A percentile compares a stretch with the other conserved stretches of the same genome.
These are phyloP conservation scores for Heritiera fomes DNA, from an alignment of 345 rosid genomes.

Conservation along the genomic window DNA sequence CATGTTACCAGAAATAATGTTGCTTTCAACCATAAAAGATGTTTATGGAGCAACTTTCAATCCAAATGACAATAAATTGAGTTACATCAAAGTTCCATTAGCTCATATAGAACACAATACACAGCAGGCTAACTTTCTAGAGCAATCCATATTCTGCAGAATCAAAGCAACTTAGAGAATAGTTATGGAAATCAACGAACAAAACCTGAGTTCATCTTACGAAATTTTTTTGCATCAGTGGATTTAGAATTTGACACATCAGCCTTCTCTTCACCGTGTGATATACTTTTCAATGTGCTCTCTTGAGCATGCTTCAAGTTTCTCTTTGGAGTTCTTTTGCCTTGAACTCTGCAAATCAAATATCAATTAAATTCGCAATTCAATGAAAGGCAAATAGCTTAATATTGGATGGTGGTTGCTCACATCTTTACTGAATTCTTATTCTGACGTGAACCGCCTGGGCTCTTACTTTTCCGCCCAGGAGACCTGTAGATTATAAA, in stretches of 20 bases:
- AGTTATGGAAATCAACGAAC: conserved; percentile 4
- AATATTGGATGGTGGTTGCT: conserved; percentile 26
- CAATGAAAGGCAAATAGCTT: not conserved
- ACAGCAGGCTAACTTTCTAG: not conserved
- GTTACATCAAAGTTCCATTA: not conserved
- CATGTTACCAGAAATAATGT: not conserved
- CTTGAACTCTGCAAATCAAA: conserved; percentile 51
- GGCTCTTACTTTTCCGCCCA: conserved; percentile 44
- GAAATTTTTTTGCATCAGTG: conserved; percentile 27
- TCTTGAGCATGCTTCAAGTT: conserved; percentile 37
- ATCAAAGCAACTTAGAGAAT: not conserved
- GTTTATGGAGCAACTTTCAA: not conserved
- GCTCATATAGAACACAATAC: not conserved
- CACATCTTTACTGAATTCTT: conserved; percentile 54
- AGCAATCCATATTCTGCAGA: not conserved
- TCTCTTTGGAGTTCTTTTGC: conserved; percentile 86
- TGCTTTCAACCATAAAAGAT: conserved; percentile 3
- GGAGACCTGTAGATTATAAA: conserved; percentile 61
- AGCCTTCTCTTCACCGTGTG: conserved; percentile 44
- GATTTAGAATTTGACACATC: conserved; percentile 47
- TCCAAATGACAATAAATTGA: not conserved
- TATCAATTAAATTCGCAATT: conserved; percentile 15
- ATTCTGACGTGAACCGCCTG: conserved; percentile 38
- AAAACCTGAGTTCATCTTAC: conserved; percentile 41
- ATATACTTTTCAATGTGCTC: conserved; percentile 36